Evolutionary conservation across 192 early-diverging fungal genomes (phyloP).

Genomic region (Gonapodya prolifera): DNA sequence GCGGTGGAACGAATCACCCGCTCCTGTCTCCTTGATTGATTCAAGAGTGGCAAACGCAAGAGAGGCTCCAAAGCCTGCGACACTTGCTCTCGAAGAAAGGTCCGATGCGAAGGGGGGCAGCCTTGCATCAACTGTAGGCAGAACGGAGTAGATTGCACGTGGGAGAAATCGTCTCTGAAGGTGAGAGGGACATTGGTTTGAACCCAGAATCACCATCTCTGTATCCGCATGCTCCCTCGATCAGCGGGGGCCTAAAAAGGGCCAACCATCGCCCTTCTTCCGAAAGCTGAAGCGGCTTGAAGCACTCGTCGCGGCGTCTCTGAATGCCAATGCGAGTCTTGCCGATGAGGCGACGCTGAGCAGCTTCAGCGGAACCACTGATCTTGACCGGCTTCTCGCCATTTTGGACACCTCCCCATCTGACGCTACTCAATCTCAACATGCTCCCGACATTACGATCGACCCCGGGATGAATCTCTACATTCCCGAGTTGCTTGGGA

Average conservation of each 20-base stretch:
- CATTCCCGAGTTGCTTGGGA: not conserved
- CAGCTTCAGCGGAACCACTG: not conserved
- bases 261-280: not conserved
- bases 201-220: too few species aligned
- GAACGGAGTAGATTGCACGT: not conserved
- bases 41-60: too few species aligned
- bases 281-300: not conserved
- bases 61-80: too few species aligned
- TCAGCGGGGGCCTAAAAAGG: not conserved
- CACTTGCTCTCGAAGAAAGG: too few species aligned
- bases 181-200: not conserved
- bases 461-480: too few species aligned
- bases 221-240: not conserved
- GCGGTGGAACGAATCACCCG: too few species aligned
- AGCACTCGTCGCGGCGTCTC: not conserved
- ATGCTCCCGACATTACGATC: too few species aligned
- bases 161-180: not conserved
- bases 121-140: not conserved
- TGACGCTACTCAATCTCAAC: not conserved
- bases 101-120: not conserved
- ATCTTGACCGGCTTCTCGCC: not conserved
- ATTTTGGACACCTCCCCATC: not conserved
- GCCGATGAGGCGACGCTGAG: not conserved
- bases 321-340: not conserved
- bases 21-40: too few species aligned